Conservation (phyloP, 352 stramenopile genomes). For the Phytopythium helicoides region DNA sequence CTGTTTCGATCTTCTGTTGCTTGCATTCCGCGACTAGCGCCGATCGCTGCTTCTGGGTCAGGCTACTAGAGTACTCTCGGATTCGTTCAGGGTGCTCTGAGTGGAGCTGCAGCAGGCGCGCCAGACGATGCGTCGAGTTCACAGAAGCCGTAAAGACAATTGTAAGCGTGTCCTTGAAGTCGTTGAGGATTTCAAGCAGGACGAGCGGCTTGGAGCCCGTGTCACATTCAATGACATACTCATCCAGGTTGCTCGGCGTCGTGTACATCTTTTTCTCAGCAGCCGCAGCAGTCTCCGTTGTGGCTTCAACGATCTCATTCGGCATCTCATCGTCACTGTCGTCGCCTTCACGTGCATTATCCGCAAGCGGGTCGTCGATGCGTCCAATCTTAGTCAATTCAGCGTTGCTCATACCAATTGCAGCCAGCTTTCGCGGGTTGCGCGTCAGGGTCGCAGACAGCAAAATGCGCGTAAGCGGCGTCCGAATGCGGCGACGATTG, state of each 20-base stretch:
- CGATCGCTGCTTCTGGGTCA: constrained; percentile 81
- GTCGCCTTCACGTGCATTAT: constrained; percentile 60
- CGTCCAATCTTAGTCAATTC: constrained; percentile 90
- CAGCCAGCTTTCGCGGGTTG: constrained; percentile 95
- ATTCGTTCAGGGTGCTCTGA: constrained; percentile 49
- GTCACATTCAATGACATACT: constrained; percentile 93
- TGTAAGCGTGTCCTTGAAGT: constrained; percentile 69
- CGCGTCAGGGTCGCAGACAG: constrained; percentile 97
- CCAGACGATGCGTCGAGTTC: constrained; percentile 96
- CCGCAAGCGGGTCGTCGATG: constrained; percentile 53
- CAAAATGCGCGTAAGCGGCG: constrained; percentile 93
- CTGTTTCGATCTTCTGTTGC: constrained; percentile 51
- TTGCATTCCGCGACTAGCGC: constrained; percentile 79
- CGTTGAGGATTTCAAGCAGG: constrained; percentile 90
- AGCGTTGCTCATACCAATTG: constrained; percentile 94
- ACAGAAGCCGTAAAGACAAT: constrained; percentile 97
- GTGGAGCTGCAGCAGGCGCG: constrained; percentile 91
- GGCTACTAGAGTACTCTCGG: constrained; percentile 77
- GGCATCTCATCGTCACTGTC: constrained; percentile 28
- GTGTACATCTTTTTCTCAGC: constrained; percentile 64
- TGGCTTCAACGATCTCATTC: constrained; percentile 17
- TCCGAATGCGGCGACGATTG: constrained; percentile 73
- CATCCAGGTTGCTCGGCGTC: constrained; percentile 73
- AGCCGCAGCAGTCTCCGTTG: background rate
- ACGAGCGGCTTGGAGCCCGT: constrained; percentile 94